Base-by-base conservation (phyloP, 345 rosid genomes). In the Brassica nigra region DNA sequence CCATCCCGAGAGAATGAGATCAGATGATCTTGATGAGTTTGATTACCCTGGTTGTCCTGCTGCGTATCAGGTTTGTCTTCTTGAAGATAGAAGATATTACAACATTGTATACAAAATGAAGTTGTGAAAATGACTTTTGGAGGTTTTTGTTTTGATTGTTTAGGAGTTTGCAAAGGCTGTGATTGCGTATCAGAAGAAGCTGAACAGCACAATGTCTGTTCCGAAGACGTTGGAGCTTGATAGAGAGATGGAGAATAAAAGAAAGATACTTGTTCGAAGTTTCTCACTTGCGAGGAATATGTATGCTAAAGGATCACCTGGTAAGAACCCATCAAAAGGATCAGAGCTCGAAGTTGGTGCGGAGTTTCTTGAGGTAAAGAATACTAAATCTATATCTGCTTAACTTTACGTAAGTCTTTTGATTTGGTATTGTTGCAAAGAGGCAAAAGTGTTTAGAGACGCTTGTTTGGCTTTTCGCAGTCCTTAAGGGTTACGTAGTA, bases 151-250 rank as follows among this genome's bases (percentile, higher is more conserved):
- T 34, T 76, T 15, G 42, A 4, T 63, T 61, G 27, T n/a, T 23
- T 23, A 93, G 96, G 97, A 90, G 75, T 92, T 92, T 80, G 97
- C 92, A 66, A 90, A 90, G 85, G 97, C 98, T 0, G 98, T 92
- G 70, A 78, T 87, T 68, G 87, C 92, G 4, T 92, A 90, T 83
- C 97, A 92, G 73, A 92, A 90, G 88, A 94, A 86, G 88, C 81
- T 89, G 12, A 88, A 86, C 15, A 84, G 83, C 74, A 10, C 84
- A 36, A 71, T 84, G 66, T 73, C 77, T 14, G 80, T 89, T 37
- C 86, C 89, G 6, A 84, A 81, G 77, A 85, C 89, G 10, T 29
- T 76, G 58, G 76, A 82, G 78, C 83, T 90, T 4, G 81, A 92
- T 69, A 63, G 52, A 67, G 96, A 86, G 67, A 88, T 90, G 87